Evolutionary conservation across 371 early-diverging fungal genomes (phyloP).

Genomic region (Syncephalastrum monosporum): DNA sequence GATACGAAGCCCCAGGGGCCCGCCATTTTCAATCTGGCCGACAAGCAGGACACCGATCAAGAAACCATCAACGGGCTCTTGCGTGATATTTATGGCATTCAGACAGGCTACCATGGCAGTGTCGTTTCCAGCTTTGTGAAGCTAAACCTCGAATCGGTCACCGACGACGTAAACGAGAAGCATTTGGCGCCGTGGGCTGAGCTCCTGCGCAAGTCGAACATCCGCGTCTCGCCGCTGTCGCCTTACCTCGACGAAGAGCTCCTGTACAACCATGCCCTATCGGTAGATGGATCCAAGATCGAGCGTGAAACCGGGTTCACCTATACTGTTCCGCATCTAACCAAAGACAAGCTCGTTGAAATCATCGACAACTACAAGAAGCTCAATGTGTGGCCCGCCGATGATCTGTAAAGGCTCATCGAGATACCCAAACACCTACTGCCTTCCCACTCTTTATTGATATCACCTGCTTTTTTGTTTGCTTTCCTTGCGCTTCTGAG

Average conservation of each 20-base stretch:
- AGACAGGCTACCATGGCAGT: constrained; percentile 83
- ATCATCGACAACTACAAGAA: constrained; percentile 69
- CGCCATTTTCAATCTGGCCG: constrained; percentile 73
- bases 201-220: constrained; percentile 54
- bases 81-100: constrained; percentile 74
- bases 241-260: constrained; percentile 92
- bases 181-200: constrained; percentile 79
- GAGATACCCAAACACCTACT: neutral
- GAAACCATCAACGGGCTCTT: constrained; percentile 73
- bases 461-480: no score
- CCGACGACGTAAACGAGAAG: constrained; percentile 92
- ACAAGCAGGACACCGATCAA: constrained; percentile 80
- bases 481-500: no score
- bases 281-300: constrained; percentile 78
- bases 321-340: constrained; percentile 69
- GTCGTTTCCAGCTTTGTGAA: constrained; percentile 80
- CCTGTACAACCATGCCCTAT: constrained; percentile 76
- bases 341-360: constrained; percentile 60
- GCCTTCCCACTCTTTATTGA: neutral
- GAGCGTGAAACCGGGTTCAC: constrained; percentile 68
- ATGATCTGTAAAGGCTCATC: constrained; percentile 5
- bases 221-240: constrained; percentile 85
- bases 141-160: constrained; percentile 78
- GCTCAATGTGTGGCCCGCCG: constrained; percentile 70
- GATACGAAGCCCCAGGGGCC: constrained; percentile 4